Evolutionary conservation across 257 asterid species (phyloP).

Genomic region (Lantana camara): DNA sequence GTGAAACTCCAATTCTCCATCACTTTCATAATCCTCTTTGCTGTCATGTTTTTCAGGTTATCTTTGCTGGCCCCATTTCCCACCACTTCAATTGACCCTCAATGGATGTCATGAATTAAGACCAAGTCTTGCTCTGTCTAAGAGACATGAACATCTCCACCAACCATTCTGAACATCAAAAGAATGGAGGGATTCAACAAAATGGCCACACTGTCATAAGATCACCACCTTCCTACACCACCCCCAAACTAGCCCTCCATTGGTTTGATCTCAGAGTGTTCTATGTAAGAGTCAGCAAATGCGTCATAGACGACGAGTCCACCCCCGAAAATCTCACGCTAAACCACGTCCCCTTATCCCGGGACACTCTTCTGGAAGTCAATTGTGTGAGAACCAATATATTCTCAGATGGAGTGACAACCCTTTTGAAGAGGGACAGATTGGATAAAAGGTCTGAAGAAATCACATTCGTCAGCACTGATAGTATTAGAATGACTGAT

Average conservation of each 20-base stretch:
- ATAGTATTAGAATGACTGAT: constrained; percentile 58
- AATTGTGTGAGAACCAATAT: constrained; percentile 64
- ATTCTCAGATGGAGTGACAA: constrained; percentile 58
- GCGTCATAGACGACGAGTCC: constrained; percentile 57
- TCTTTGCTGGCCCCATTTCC: constrained; percentile 25
- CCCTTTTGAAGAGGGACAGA: constrained; percentile 61
- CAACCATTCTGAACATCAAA: constrained; percentile 27
- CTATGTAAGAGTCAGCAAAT: constrained; percentile 63
- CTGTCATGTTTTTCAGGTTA: constrained; percentile 36
- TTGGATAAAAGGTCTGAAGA: constrained; percentile 61
- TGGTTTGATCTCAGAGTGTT: constrained; percentile 81
- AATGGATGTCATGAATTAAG: constrained; percentile 42
- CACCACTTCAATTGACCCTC: constrained; percentile 15
- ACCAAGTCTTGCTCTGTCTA: constrained; percentile 31
- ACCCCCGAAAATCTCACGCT: constrained; percentile 57
- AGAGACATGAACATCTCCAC: constrained; percentile 39
- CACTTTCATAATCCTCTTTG: constrained; percentile 26
- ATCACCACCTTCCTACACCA: constrained; percentile 24
- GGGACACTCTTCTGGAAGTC: constrained; percentile 64
- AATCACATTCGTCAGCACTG: constrained; percentile 67
- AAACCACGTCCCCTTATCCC: constrained; percentile 62
- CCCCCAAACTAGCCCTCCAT: constrained; percentile 40
- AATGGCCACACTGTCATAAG: constrained; percentile 37
- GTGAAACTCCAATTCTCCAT: constrained; percentile 13
- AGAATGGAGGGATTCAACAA: constrained; percentile 34